phyloP scores from a whole-genome alignment of 805 yeast genomes.

The Zygoascus tannicola region DNA sequence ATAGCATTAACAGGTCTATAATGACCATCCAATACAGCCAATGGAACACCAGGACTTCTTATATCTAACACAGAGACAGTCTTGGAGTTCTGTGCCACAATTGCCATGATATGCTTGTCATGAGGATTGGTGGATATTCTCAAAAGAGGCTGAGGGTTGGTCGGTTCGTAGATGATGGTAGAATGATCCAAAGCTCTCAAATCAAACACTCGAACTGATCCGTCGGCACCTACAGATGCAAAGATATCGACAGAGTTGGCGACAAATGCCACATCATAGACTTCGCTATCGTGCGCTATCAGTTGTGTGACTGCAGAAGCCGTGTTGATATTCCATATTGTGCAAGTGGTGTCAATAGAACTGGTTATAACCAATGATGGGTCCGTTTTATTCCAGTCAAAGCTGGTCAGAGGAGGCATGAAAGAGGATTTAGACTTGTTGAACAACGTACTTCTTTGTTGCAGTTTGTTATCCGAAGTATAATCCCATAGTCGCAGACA shows the following conservation, averaged over 20 bases:
- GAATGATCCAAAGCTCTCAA: constrained; percentile 83
- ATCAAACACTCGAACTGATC: constrained; percentile 88
- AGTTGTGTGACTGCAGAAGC: constrained; percentile 79
- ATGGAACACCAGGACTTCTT: constrained; percentile 80
- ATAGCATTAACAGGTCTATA: constrained; percentile 59
- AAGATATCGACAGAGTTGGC: constrained; percentile 67
- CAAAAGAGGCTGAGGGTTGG: constrained; percentile 48
- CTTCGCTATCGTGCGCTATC: constrained; percentile 94
- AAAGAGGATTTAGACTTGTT: constrained; percentile 35
- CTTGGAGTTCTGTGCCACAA: constrained; percentile 63
- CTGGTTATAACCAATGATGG: constrained; percentile 68
- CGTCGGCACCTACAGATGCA: constrained; percentile 92
- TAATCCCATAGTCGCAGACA: constrained; percentile 56
- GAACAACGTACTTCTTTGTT: constrained; percentile 34
- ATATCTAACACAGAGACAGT: constrained; percentile 67
- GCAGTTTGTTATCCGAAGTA: constrained; percentile 24
- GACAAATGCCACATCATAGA: constrained; percentile 81
- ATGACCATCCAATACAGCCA: constrained; percentile 60
- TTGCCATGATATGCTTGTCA: constrained; percentile 77
- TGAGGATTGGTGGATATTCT: constrained; percentile 68
- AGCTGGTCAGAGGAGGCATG: constrained; percentile 84
- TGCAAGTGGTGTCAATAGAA: constrained; percentile 93
- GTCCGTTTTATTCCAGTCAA: constrained; percentile 82
- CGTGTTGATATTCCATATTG: constrained; percentile 79
- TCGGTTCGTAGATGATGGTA: constrained; percentile 79